Conservation (phyloP, 192 early-diverging fungal genomes). For the Linnemannia elongata region DNA sequence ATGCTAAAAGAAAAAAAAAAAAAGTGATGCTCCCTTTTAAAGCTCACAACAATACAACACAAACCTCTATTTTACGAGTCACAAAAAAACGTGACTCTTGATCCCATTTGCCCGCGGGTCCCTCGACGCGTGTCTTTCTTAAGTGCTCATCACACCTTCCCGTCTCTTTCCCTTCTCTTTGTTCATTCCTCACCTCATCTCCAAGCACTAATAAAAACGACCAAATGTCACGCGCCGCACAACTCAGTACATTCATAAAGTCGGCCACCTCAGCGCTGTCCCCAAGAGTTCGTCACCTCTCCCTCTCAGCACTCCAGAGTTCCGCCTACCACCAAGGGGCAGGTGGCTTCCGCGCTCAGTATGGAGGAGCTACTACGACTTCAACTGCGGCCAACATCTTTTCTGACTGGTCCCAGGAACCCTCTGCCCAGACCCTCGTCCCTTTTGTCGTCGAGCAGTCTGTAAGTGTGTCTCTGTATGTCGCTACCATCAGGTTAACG, state of each 20-base stretch:
- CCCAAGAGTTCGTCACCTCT: constrained; percentile 13
- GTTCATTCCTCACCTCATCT: neutral
- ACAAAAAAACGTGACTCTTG: neutral
- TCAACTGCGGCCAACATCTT: constrained; percentile 13
- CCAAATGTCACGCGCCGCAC: constrained; percentile 29
- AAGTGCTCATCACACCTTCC: neutral
- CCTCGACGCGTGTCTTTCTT: neutral
- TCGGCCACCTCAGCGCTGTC: constrained; percentile 16
- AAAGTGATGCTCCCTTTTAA: neutral
- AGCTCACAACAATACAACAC: constrained; percentile 1
- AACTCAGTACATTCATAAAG: constrained; percentile 20
- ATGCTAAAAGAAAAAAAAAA: constrained; percentile 13
- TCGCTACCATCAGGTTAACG: neutral
- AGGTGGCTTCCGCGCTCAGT: constrained; percentile 9
- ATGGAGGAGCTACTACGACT: neutral
- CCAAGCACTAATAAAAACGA: neutral
- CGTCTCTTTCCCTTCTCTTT: neutral
- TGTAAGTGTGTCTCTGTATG: constrained; percentile 44
- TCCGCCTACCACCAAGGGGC: constrained; percentile 1
- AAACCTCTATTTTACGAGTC: neutral
- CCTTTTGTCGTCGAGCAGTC: constrained; percentile 78
- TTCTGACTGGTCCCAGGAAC: constrained; percentile 51
- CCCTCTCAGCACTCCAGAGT: constrained; percentile 10
- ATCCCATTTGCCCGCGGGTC: neutral
- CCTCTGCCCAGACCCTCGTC: constrained; percentile 60